Evolutionary conservation across 176 grass and related monocot species (phyloP).

Genomic region (Bonia amplexicaulis): DNA sequence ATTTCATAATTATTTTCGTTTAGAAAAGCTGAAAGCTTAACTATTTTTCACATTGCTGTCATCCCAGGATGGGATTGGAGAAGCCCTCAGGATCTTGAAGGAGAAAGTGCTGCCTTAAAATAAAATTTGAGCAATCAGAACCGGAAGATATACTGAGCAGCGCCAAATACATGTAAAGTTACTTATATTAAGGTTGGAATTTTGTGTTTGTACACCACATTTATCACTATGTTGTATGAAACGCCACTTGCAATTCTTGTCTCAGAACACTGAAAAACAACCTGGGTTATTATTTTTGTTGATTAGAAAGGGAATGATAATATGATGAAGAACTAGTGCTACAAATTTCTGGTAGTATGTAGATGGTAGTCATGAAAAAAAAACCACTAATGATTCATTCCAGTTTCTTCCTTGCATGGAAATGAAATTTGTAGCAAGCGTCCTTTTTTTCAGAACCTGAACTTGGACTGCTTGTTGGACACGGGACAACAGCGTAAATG

Average conservation of each 20-base stretch:
- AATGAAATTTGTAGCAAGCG: neutral
- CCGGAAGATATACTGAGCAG: neutral
- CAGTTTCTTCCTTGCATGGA: neutral
- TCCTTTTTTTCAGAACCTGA: neutral
- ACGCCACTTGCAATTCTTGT: neutral
- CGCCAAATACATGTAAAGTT: neutral
- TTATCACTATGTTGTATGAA: neutral
- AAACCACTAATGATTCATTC: neutral
- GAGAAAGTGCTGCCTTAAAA: slow-evolving; percentile 40
- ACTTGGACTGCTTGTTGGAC: neutral
- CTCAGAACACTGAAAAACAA: neutral
- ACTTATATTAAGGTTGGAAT: neutral
- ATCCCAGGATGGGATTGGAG: slow-evolving; percentile 60
- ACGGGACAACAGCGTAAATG: neutral
- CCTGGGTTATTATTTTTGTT: neutral
- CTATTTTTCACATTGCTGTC: neutral
- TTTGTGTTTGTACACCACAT: neutral
- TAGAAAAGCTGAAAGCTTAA: neutral
- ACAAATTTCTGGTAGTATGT: neutral
- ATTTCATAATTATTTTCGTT: neutral
- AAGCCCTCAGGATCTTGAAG: slow-evolving; percentile 58
- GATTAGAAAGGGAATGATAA: neutral
- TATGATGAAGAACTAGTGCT: neutral
- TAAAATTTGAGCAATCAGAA: neutral
- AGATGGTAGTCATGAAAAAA: neutral